Evolutionary conservation across 1,284 basidiomycete species (phyloP).

Genomic region (Moesziomyces aphidis): DNA sequence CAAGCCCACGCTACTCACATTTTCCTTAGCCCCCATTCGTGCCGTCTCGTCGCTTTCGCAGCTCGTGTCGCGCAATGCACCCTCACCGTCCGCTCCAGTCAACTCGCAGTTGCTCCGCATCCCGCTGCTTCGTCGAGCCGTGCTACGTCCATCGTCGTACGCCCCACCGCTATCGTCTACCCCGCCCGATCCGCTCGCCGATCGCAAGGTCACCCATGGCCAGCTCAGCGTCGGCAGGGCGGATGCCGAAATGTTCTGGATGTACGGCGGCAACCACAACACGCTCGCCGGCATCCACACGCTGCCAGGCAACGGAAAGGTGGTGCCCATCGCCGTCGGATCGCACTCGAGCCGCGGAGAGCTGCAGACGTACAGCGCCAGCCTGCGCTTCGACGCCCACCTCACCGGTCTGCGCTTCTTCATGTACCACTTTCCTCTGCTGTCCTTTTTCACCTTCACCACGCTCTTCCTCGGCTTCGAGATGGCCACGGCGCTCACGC

Average conservation of each 20-base stretch:
- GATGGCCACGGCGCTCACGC: conserved; percentile 57
- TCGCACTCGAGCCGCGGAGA: conserved; percentile 55
- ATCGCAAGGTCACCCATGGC: conserved; percentile 45
- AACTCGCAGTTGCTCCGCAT: conserved; percentile 55
- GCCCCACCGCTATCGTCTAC: conserved; percentile 27
- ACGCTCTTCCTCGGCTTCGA: conserved; percentile 60
- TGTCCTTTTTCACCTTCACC: conserved; percentile 60
- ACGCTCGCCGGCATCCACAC: conserved; percentile 30
- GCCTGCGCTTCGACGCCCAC: conserved; percentile 63
- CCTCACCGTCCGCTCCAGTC: conserved; percentile 12
- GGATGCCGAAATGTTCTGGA: conserved; percentile 56
- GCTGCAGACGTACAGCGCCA: conserved; percentile 57
- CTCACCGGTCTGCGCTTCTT: conserved; percentile 61
- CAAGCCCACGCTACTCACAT: conserved; percentile 44
- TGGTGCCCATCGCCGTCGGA: conserved; percentile 28
- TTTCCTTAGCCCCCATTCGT: conserved; percentile 42
- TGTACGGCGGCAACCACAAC: conserved; percentile 51
- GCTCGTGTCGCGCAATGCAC: conserved; percentile 45
- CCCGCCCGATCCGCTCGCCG: conserved; percentile 20
- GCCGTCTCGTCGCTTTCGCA: conserved; percentile 37
- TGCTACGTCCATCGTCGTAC: conserved; percentile 44
- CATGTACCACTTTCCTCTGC: conserved; percentile 63
- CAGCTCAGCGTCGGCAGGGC: conserved; percentile 50
- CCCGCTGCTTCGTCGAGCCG: conserved; percentile 46
- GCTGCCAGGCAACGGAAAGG: conserved; percentile 16